phyloP scores from a whole-genome alignment of 345 rosid genomes.

The Corchorus capsularis region DNA sequence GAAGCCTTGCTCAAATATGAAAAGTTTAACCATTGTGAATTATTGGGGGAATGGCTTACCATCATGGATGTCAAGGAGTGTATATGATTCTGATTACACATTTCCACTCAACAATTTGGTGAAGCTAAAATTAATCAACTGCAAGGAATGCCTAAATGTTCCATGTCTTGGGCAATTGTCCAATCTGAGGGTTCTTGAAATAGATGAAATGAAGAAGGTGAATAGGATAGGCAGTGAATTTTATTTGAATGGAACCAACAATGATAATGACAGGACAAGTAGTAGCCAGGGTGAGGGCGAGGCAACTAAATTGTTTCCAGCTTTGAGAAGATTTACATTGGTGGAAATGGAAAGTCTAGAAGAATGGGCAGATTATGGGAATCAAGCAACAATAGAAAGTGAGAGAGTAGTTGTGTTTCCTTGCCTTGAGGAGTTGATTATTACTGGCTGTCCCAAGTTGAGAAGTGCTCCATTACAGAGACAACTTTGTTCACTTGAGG shows the following conservation, averaged over 20 bases:
- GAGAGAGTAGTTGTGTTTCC: background rate
- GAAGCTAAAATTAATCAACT: background rate
- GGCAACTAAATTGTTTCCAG: background rate
- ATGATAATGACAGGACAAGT: background rate
- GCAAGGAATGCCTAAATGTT: constrained; percentile 8
- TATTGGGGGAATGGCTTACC: constrained; percentile 21
- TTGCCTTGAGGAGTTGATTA: background rate
- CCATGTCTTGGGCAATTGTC: constrained; percentile 24
- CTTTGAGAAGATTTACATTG: background rate
- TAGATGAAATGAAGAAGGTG: background rate
- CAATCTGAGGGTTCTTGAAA: background rate
- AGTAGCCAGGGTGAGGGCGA: background rate
- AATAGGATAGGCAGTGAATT: no score
- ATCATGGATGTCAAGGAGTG: background rate
- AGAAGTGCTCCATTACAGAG: background rate
- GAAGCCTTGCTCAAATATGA: background rate
- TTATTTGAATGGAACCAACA: background rate
- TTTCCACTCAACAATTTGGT: constrained; percentile 16
- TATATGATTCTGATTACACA: background rate
- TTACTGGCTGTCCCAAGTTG: background rate
- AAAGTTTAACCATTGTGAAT: constrained; percentile 8
- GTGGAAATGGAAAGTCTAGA: background rate
- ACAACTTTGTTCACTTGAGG: background rate
- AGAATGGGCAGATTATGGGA: background rate
- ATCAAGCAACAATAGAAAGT: background rate